Evolutionary conservation across 305 asterid species (phyloP), one percentile per base, ranked within the genome.

Genomic region (Striga hermonthica): DNA sequence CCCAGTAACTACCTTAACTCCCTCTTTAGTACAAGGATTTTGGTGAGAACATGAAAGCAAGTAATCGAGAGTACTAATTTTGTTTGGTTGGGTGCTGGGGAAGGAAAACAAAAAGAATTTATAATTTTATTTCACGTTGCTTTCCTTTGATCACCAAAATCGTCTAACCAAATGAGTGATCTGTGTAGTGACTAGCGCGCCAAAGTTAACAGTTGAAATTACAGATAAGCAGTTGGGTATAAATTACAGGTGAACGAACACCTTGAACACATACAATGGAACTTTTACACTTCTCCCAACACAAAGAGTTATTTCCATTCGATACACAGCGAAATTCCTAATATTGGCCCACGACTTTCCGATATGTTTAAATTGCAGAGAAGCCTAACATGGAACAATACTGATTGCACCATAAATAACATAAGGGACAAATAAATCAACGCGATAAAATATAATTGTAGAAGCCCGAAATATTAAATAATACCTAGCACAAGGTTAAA

Each of bases 281-380:
- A 22, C 31, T 22, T 22, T 22, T 22, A 22, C 1, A 22, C 31
- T 22, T 22, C 31, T 22, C 31, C 31, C 31, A 22, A 22, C 31
- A 22, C n/a, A 47, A n/a, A 47, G 28, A 36, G 35, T 53, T 38
- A 67, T 49, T 38, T 63, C 37, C 11, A 49, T 28, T 61, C 48
- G 48, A 57, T 37, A 53, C 16, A 56, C 8, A 14, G 57, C 63
- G 61, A 67, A 45, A 38, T 39, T 34, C 43, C 68, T 52, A 62
- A 47, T 10, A 67, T 44, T 22, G 57, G 52, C 44, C 45, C 39
- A 48, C 44, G 49, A 8, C 7, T 66, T 57, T 49, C 69, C 56
- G 28, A 58, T 65, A 40, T 38, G 13, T 59, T 56, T 60, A 55
- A 72, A 66, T 61, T 11, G 60, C 76, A 60, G 53, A 41, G 16